A percentile compares a stretch with the other conserved stretches of the same genome.
Conservation (phyloP, 2,329 filamentous ascomycete species). For the Calonectria montana region DNA sequence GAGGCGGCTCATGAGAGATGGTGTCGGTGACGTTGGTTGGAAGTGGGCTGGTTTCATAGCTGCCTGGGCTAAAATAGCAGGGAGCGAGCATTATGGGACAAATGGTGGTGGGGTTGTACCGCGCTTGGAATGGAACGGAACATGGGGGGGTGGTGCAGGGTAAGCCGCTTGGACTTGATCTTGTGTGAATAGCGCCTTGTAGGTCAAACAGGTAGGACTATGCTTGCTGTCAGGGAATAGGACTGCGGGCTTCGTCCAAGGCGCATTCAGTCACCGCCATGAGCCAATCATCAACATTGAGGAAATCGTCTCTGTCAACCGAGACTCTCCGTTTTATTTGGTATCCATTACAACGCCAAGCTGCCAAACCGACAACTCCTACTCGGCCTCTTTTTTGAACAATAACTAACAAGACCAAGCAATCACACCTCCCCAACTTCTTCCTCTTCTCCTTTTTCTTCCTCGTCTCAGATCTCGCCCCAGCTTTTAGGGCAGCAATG, state of each 20-base stretch:
- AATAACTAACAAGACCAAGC: neutral
- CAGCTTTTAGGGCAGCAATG: constrained; percentile 1
- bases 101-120: constrained; percentile 1
- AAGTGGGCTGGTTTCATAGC: constrained; percentile 39
- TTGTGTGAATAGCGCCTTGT: neutral
- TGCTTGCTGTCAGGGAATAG: neutral
- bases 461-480: constrained; percentile 6
- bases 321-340: constrained; percentile 26
- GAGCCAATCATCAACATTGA: neutral
- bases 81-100: constrained; percentile 2
- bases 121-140: neutral
- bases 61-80: constrained; percentile 39
- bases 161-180: constrained; percentile 20
- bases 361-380: neutral
- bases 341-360: constrained; percentile 21
- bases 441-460: neutral
- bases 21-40: constrained; percentile 41
- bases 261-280: neutral
- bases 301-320: neutral
- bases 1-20: constrained; percentile 21
- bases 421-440: neutral
- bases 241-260: neutral
- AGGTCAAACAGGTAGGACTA: neutral
- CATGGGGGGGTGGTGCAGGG: too few species aligned
- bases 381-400: neutral